Percentiles rank a stretch among this genome's conserved stretches.
phyloP scores from a whole-genome alignment of 345 rosid species.

The Rhizophora mangle region DNA sequence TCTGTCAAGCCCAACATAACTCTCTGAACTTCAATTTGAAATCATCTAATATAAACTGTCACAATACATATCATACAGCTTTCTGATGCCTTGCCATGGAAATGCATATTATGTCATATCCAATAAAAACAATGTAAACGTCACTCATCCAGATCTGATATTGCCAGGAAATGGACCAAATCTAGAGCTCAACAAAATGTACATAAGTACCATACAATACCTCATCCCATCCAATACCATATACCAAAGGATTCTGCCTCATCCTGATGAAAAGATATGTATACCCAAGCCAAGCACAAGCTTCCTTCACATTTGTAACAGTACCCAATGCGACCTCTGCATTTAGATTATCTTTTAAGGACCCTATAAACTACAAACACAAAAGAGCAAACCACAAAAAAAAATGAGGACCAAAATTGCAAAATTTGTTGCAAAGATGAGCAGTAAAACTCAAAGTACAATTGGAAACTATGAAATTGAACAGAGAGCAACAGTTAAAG shows the following conservation, averaged over 20 bases:
- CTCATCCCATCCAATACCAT: constrained; percentile 99
- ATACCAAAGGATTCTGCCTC: constrained; percentile 92
- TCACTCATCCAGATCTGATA: not conserved
- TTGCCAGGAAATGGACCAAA: not conserved
- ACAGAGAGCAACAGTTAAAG: not conserved
- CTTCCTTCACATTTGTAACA: constrained; percentile 97
- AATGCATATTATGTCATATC: no score
- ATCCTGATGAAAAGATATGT: constrained; percentile 94
- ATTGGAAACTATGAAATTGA: not conserved
- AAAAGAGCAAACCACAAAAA: constrained; percentile 2
- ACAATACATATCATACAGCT: no score
- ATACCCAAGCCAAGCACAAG: constrained; percentile 98
- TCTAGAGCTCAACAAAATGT: not conserved
- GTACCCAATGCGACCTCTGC: constrained; percentile 99
- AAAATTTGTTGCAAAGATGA: not conserved
- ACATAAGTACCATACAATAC: constrained; percentile 27
- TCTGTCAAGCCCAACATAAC: no score
- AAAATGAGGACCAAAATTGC: constrained; percentile 7
- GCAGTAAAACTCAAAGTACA: constrained; percentile 3
- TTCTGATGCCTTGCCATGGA: no score
- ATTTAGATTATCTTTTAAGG: constrained; percentile 87
- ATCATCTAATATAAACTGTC: no score
- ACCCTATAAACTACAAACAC: constrained; percentile 75
- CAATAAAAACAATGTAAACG: no score
- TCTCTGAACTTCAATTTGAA: no score